These are phyloP conservation scores for Solanum gandarillasii DNA, from an alignment of 257 asterid species.

Conservation along the genomic window DNA sequence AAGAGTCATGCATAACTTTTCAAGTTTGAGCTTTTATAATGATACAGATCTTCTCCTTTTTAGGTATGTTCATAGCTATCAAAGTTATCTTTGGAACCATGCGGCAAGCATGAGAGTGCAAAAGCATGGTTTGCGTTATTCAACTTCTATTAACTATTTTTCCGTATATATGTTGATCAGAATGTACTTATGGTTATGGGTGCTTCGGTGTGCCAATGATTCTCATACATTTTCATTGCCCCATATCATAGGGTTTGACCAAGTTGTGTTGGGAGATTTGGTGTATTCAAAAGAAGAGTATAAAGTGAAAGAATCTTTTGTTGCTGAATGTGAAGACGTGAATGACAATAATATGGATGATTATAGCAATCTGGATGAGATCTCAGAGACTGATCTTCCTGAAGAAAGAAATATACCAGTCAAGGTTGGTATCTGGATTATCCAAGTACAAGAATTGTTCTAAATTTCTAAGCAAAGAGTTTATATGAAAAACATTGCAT, in stretches of 20 bases:
- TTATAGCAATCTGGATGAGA: constrained; percentile 36
- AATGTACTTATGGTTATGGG: not conserved
- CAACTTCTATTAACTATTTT: not conserved
- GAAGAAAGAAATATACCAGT: constrained; percentile 36
- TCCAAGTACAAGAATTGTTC: not conserved
- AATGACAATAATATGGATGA: constrained; percentile 20
- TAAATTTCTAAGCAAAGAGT: not conserved
- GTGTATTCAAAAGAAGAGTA: constrained; percentile 66
- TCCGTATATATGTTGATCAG: not conserved
- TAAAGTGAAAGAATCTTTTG: constrained; percentile 23
- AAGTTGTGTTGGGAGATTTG: constrained; percentile 78
- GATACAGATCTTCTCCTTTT: constrained; percentile 16
- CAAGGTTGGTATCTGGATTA: constrained; percentile 38
- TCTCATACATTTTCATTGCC: not conserved
- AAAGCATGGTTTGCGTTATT: constrained; percentile 49
- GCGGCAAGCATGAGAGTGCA: constrained; percentile 81
- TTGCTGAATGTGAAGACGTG: constrained; percentile 35
- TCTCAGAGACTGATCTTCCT: constrained; percentile 41
- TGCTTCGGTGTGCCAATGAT: not conserved
- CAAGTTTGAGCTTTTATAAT: constrained; percentile 4
- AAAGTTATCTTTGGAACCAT: constrained; percentile 96
- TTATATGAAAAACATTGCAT: not conserved
- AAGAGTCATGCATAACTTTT: not conserved
- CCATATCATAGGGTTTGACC: constrained; percentile 45
- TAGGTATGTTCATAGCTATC: constrained; percentile 97